Percentiles rank a stretch among this genome's conserved stretches.
These are phyloP conservation scores for Phytophthora crassamura DNA, from an alignment of 352 stramenopile genomes.

Conservation along the genomic window DNA sequence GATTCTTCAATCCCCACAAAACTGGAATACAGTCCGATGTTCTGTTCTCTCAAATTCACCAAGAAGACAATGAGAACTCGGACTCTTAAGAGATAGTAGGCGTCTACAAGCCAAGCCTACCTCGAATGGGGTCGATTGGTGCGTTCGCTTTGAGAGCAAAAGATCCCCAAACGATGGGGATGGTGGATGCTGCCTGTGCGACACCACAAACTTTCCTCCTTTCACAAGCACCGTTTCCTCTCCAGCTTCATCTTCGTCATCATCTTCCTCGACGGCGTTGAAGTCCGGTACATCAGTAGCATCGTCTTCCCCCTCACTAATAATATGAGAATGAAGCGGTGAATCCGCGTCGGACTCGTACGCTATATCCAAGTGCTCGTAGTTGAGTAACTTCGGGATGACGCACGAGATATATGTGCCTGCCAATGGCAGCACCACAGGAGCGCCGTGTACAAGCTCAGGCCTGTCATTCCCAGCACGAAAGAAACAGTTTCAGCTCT, in stretches of 20 bases:
- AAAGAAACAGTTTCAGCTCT: neutral
- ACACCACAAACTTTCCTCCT: conserved; percentile 57
- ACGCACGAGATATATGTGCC: conserved; percentile 83
- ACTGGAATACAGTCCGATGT: conserved; percentile 84
- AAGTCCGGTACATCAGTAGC: conserved; percentile 36
- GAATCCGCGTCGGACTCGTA: conserved; percentile 43
- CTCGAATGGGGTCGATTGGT: conserved; percentile 67
- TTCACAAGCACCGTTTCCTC: conserved; percentile 42
- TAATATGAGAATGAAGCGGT: conserved; percentile 60
- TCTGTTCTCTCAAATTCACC: conserved; percentile 38
- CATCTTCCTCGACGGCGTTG: conserved; percentile 44
- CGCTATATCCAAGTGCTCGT: conserved; percentile 46
- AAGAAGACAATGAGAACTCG: neutral
- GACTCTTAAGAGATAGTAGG: neutral
- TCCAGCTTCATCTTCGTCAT: conserved; percentile 32
- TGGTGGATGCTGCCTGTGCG: conserved; percentile 41
- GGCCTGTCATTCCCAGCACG: conserved; percentile 47
- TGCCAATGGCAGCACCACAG: conserved; percentile 66
- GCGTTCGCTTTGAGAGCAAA: conserved; percentile 59
- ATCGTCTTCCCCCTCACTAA: conserved; percentile 57
- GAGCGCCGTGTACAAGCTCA: conserved; percentile 47
- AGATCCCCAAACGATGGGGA: conserved; percentile 79
- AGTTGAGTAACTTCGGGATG: conserved; percentile 71
- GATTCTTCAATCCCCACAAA: conserved; percentile 78
- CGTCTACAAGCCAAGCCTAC: conserved; percentile 23